These are phyloP conservation scores for Panaeolus papilionaceus DNA, from an alignment of 768 basidiomycete genomes.

Conservation along the genomic window DNA sequence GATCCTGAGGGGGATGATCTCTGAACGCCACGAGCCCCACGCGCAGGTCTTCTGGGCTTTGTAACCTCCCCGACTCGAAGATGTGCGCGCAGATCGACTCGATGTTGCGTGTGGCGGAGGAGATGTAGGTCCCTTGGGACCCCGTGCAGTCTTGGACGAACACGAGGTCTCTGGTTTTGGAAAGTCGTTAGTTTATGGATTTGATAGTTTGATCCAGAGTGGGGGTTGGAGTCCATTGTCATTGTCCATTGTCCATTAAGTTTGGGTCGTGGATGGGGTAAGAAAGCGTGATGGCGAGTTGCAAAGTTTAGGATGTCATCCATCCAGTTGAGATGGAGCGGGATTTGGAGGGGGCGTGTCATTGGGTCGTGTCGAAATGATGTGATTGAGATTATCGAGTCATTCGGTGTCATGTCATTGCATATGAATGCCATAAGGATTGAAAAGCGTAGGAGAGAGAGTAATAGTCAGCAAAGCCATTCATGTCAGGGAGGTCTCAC, in stretches of 20 bases:
- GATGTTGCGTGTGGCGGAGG: constrained; percentile 96
- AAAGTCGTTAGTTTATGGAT: constrained; percentile 11
- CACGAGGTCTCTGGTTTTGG: constrained; percentile 75
- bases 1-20: constrained; percentile 97
- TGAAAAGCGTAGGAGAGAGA: constrained; percentile 8
- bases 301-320: constrained; percentile 21
- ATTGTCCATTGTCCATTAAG: background rate
- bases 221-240: background rate
- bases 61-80: constrained; percentile 92
- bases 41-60: constrained; percentile 84
- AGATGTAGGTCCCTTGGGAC: constrained; percentile 87
- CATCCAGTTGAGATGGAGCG: constrained; percentile 6
- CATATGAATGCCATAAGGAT: background rate
- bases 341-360: constrained; percentile 4
- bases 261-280: background rate
- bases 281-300: background rate
- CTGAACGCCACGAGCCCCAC: constrained; percentile 95
- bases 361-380: constrained; percentile 9
- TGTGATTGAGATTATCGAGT: constrained; percentile 15
- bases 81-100: constrained; percentile 95
- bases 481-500: background rate
- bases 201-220: background rate
- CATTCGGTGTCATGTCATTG: background rate
- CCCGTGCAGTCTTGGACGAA: constrained; percentile 97
- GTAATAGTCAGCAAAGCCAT: background rate